Base-by-base conservation (phyloP, 352 stramenopile species). In the Phytopythium litorale region DNA sequence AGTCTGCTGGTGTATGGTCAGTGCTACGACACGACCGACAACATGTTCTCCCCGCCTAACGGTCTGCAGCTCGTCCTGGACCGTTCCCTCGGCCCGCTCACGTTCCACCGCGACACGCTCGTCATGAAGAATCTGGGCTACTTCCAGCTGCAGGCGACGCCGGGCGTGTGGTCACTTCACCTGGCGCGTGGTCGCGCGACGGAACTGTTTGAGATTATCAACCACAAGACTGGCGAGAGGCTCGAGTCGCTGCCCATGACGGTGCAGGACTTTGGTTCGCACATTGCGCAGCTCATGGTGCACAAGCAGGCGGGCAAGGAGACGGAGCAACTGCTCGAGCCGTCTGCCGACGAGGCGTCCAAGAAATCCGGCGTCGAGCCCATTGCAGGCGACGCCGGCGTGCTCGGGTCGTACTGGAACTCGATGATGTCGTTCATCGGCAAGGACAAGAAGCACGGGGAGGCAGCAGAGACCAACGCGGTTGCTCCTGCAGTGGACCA, bases 121-220 rank as follows among this genome's bases (percentile, higher is more conserved):
- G 98, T 99, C 19, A 99, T 99, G 98, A 97, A 98, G 66, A 99
- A 99, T 74, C 73, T 98, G 33, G 98, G 97, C 16, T 99, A 99
- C 83, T 99, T 98, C 77, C 98, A 99, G 70, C 80, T 99, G 15
- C 92, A 98, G 61, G 96, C 96, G 0, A 96, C 97, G 2, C 97
- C 97, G 30, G 97, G 97, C 25, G 84, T 99, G 15, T 99, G 89
- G 87, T 78, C 91, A 43, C 70, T 99, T 23, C 72, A 86, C n/a
- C 86, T 99, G 23, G 91, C 91, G 15, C 70, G 73, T 32, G 94
- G 92, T 0, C 76, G 85, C 52, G 81, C 86, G 0, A 66, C 78
- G n/a, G 76, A 94, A 18, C 33, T 94, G 25, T 96, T 91, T 45
- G 71, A 96, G 38, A 90, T 96, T 37, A 76, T 95, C 25, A 76